A percentile compares a stretch with the other conserved stretches of the same genome.
Evolutionary conservation across 805 yeast genomes (phyloP).

Genomic region (Phaffomyces antillensis): DNA sequence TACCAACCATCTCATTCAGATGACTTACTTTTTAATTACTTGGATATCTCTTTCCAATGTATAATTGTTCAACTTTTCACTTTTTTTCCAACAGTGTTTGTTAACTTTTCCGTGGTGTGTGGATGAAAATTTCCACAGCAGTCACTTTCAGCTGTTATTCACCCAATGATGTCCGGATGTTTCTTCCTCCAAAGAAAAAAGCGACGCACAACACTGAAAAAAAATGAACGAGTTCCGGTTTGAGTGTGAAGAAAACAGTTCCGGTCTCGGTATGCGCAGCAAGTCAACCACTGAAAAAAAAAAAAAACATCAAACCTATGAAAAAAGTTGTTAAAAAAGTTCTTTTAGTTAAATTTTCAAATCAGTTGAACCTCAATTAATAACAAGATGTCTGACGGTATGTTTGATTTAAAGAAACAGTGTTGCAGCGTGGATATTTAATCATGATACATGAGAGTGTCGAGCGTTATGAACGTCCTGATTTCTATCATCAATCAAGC

Average conservation of each 20-base stretch:
- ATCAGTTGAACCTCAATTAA: slow-evolving; percentile 1
- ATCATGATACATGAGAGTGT: not conserved
- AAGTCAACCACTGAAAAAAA: slow-evolving; percentile 5
- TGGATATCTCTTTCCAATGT: not conserved
- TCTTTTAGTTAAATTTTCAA: not conserved
- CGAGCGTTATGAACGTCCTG: not conserved
- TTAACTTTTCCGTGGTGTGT: not conserved
- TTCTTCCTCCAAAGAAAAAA: not conserved
- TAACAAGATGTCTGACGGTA: slow-evolving; percentile 27
- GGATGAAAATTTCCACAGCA: not conserved
- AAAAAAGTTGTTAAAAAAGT: slow-evolving; percentile 4
- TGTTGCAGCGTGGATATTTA: not conserved
- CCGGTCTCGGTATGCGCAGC: slow-evolving; percentile 4
- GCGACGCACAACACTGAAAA: no score
- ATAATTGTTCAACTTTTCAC: slow-evolving; percentile 6
- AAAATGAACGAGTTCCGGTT: no score
- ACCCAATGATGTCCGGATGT: slow-evolving; percentile 2
- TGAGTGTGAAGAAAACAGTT: no score
- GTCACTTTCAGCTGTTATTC: not conserved
- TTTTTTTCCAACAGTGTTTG: slow-evolving; percentile 1
- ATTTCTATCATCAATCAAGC: no score
- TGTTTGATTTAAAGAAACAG: slow-evolving; percentile 13
- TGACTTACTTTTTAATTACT: slow-evolving; percentile 8
- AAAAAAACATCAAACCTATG: not conserved
- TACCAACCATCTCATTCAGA: not conserved